Conservation (phyloP, 257 asterid species). For the Prunella vulgaris region DNA sequence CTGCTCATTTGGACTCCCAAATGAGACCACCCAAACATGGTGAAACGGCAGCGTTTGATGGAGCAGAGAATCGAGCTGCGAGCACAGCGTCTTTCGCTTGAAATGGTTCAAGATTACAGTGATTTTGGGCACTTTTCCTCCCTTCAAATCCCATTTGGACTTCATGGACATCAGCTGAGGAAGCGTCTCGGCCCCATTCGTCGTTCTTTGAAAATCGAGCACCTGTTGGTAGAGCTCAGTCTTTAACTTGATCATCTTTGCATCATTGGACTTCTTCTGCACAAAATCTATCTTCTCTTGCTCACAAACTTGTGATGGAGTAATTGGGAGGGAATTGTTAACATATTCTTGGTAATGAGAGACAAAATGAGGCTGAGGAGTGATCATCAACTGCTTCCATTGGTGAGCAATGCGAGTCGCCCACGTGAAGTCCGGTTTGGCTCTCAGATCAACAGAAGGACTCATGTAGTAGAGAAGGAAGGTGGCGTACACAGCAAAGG, state of each 20-base stretch:
- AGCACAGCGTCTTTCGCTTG: slow-evolving; percentile 79
- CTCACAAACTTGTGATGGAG: slow-evolving; percentile 60
- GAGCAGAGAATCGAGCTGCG: slow-evolving; percentile 73
- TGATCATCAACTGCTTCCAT: slow-evolving; percentile 55
- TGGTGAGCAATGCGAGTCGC: slow-evolving; percentile 59
- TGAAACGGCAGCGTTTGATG: slow-evolving; percentile 85
- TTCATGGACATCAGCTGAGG: slow-evolving; percentile 60
- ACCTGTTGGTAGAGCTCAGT: slow-evolving; percentile 58
- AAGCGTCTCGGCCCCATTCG: slow-evolving; percentile 51
- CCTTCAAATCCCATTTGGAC: slow-evolving; percentile 59
- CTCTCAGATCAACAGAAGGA: slow-evolving; percentile 56
- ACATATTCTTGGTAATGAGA: slow-evolving; percentile 37
- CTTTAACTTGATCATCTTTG: slow-evolving; percentile 71
- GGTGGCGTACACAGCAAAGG: slow-evolving; percentile 87
- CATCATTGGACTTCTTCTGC: slow-evolving; percentile 77
- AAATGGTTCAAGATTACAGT: slow-evolving; percentile 86
- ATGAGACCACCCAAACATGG: slow-evolving; percentile 86
- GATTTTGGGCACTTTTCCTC: slow-evolving; percentile 42
- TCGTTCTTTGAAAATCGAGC: slow-evolving; percentile 47
- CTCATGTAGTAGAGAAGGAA: slow-evolving; percentile 75
- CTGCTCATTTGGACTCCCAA: slow-evolving; percentile 80
- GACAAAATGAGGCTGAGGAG: slow-evolving; percentile 41
- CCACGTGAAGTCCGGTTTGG: slow-evolving; percentile 77
- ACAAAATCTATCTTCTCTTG: slow-evolving; percentile 64
- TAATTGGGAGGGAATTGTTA: slow-evolving; percentile 17